These are phyloP conservation scores for Podila horticola DNA, from an alignment of 192 early-diverging fungal genomes.

Conservation along the genomic window DNA sequence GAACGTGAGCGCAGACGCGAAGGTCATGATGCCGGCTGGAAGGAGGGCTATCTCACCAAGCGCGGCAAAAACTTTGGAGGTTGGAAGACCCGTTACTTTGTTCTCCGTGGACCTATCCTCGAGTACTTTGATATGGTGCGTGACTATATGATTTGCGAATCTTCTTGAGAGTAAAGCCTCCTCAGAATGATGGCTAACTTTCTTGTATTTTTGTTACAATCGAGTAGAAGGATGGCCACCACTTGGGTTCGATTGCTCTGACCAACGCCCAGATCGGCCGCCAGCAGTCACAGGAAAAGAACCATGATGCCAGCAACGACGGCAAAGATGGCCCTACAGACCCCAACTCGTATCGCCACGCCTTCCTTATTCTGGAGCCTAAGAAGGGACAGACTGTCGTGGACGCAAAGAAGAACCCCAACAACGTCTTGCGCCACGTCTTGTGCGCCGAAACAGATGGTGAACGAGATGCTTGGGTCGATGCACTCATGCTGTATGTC, in stretches of 20 bases:
- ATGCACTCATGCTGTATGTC: slow-evolving; percentile 65
- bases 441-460: slow-evolving; percentile 89
- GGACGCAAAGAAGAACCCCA: slow-evolving; percentile 43
- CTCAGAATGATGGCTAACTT: slow-evolving; percentile 4
- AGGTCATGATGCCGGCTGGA: slow-evolving; percentile 42
- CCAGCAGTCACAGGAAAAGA: slow-evolving; percentile 57
- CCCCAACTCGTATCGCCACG: slow-evolving; percentile 82
- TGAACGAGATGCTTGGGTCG: slow-evolving; percentile 94
- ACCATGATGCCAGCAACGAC: slow-evolving; percentile 17
- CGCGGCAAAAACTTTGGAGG: slow-evolving; percentile 97
- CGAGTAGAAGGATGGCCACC: slow-evolving; percentile 74
- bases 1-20: slow-evolving; percentile 43
- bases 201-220: not conserved
- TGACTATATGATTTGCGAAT: not conserved
- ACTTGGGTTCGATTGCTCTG: slow-evolving; percentile 78
- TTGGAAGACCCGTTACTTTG: slow-evolving; percentile 93
- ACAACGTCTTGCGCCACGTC: slow-evolving; percentile 69
- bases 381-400: slow-evolving; percentile 66
- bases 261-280: slow-evolving; percentile 79
- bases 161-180: not conserved
- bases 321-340: slow-evolving; percentile 30
- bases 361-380: slow-evolving; percentile 87
- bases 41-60: slow-evolving; percentile 92
- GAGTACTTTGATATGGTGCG: slow-evolving; percentile 87
- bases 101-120: slow-evolving; percentile 70